Base-by-base conservation (phyloP, 176 grass and related monocot species). In the Puccinellia tenuiflora region DNA sequence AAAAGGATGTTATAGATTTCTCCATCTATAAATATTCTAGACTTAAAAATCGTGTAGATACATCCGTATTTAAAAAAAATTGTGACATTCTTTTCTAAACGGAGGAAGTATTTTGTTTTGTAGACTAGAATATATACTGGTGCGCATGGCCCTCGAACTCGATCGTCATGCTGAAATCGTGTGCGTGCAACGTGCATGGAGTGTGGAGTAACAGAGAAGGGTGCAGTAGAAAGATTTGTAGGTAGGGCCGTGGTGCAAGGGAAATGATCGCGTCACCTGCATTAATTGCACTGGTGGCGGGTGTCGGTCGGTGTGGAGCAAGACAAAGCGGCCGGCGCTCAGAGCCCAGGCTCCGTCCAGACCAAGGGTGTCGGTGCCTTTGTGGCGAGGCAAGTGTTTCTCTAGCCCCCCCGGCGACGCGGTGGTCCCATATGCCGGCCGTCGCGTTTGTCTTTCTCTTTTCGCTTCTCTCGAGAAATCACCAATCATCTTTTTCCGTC, bases 271-370 rank as follows among this genome's bases (percentile, higher is more conserved):
- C 43, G 13, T 52, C 22, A 5, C 43, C 13, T 29, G 0, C n/a
- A n/a, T n/a, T n/a, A n/a, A n/a, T n/a, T n/a, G n/a, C 13, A 15
- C 14, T 6, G 16, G 15, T 55, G 54, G 75, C 12, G 72, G 54
- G 28, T 90, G 79, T 86, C 88, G 73, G 79, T 78, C 88, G 73
- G 84, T 17, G 30, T 46, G 35, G 79, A 78, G 46, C 34, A 78
- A 90, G 65, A 56, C 88, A 86, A 78, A 73, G 84, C 79, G 45
- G 22, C 83, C 54, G 54, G 13, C 72, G 83, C 18, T 18, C 28
- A 17, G 60, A 28, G 7, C 48, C 10, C 24, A 48, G 69, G 12
- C 43, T 21, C 35, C n/a, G n/a, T n/a, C n/a, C 55, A 46, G 46
- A 17, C 51, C 10, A 64, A 22, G 4, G 3, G 75, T 51, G 88